These are phyloP conservation scores for Parathielavia hyrcaniae DNA, from an alignment of 495 filamentous ascomycete genomes.

Conservation along the genomic window DNA sequence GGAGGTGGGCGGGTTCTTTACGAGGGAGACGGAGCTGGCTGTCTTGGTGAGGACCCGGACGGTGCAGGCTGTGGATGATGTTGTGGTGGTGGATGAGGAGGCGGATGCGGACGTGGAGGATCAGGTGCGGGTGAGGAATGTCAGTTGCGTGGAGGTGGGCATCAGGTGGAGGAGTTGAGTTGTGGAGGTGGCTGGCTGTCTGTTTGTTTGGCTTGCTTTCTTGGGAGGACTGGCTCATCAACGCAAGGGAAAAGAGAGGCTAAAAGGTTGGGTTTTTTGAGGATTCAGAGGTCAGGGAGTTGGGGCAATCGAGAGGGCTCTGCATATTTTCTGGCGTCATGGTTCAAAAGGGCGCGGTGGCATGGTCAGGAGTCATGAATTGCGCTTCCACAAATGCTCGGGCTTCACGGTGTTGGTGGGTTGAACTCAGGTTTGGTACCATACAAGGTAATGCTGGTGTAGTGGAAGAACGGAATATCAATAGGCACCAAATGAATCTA, in stretches of 20 bases:
- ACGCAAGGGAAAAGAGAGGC: too few species aligned
- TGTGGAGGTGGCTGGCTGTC: not conserved
- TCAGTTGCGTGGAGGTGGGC: conserved; percentile 32
- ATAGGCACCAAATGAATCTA: too few species aligned
- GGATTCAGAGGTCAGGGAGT: not conserved
- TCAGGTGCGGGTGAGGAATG: conserved; percentile 54
- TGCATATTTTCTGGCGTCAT: conserved; percentile 3
- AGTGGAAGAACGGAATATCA: too few species aligned
- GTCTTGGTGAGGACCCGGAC: conserved; percentile 58
- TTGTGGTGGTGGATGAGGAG: conserved; percentile 43
- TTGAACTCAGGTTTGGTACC: too few species aligned
- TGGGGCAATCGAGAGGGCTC: not conserved
- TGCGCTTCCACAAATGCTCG: not conserved
- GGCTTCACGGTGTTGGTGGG: not conserved
- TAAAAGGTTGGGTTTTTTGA: not conserved
- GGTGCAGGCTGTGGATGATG: conserved; percentile 65
- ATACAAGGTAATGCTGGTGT: too few species aligned
- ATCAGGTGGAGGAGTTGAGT: conserved; percentile 20
- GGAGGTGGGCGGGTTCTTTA: conserved; percentile 57
- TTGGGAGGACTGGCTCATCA: not conserved
- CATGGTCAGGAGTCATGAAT: not conserved
- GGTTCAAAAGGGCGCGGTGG: not conserved
- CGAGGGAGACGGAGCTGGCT: conserved; percentile 49
- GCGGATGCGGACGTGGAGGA: conserved; percentile 50
- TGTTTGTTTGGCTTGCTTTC: not conserved